phyloP scores from a whole-genome alignment of 2,329 filamentous ascomycete genomes.

The Aspergillus pseudoviridinutans region DNA sequence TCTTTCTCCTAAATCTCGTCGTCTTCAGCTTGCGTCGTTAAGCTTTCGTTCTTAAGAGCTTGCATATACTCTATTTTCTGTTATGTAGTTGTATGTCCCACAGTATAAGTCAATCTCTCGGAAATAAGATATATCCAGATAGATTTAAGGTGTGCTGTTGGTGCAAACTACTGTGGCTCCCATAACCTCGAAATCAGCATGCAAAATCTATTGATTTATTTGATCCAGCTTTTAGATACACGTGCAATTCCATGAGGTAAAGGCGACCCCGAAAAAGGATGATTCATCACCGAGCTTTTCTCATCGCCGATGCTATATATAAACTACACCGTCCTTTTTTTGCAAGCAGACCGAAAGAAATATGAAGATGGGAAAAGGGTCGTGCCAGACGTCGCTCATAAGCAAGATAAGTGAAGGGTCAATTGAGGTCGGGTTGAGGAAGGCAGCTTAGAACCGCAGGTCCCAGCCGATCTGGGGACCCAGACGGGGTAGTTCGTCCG shows the following conservation, averaged over 20 bases:
- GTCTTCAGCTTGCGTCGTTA: neutral
- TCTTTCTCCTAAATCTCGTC: slow-evolving; percentile 3
- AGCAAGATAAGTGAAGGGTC: neutral
- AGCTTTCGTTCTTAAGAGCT: slow-evolving; percentile 1
- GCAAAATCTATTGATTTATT: neutral
- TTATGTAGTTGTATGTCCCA: slow-evolving; percentile 13
- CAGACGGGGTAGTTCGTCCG: slow-evolving; percentile 83
- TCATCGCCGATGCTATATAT: neutral
- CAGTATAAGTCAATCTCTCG: neutral
- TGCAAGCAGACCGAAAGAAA: neutral
- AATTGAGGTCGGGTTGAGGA: neutral
- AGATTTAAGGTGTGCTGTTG: neutral
- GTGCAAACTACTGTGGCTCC: neutral
- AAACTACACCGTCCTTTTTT: neutral
- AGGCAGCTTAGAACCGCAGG: slow-evolving; percentile 47
- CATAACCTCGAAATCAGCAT: neutral
- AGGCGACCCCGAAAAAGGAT: neutral
- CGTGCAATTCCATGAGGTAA: neutral
- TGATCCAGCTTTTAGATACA: neutral
- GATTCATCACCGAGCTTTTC: neutral
- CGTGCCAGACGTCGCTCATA: neutral
- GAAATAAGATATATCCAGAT: neutral
- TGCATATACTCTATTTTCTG: slow-evolving; percentile 13
- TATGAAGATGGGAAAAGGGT: neutral
- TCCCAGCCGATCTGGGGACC: slow-evolving; percentile 82